Percentiles rank a stretch among this genome's conserved stretches.
phyloP scores from a whole-genome alignment of 2,329 filamentous ascomycete species.

The Xylaria sp. region DNA sequence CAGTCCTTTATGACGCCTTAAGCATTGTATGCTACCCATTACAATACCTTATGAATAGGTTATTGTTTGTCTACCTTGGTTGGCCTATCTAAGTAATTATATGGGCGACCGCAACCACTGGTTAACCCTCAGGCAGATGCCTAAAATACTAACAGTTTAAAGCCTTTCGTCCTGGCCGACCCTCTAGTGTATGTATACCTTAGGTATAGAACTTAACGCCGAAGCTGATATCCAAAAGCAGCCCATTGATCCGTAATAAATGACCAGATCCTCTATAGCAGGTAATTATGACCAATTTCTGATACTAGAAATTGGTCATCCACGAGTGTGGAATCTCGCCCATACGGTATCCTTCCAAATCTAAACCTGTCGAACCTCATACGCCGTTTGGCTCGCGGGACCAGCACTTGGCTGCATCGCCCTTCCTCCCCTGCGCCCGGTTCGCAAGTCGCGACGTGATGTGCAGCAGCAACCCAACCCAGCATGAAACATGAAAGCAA shows the following conservation, averaged over 20 bases:
- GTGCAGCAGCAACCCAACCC: constrained; percentile 83
- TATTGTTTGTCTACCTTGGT: too few species aligned
- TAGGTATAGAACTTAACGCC: background rate
- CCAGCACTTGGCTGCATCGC: constrained; percentile 31
- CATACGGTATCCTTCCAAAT: background rate
- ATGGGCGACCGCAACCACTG: too few species aligned
- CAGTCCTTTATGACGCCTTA: too few species aligned
- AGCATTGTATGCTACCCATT: too few species aligned
- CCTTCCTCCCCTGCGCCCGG: constrained; percentile 50
- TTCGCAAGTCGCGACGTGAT: constrained; percentile 63
- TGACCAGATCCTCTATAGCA: constrained; percentile 6
- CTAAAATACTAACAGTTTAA: background rate
- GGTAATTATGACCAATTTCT: constrained; percentile 2
- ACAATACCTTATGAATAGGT: too few species aligned
- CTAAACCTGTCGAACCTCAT: constrained; percentile 8
- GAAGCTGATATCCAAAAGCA: background rate
- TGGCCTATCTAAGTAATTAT: too few species aligned
- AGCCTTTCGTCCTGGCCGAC: background rate
- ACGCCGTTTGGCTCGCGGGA: background rate
- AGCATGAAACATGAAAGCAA: constrained; percentile 79
- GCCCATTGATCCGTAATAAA: constrained; percentile 1
- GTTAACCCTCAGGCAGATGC: background rate
- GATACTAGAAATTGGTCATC: background rate
- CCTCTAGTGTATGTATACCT: background rate
- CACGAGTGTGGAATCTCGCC: background rate